Base-by-base conservation (phyloP, 495 filamentous ascomycete species). In the Cercophora samala region DNA sequence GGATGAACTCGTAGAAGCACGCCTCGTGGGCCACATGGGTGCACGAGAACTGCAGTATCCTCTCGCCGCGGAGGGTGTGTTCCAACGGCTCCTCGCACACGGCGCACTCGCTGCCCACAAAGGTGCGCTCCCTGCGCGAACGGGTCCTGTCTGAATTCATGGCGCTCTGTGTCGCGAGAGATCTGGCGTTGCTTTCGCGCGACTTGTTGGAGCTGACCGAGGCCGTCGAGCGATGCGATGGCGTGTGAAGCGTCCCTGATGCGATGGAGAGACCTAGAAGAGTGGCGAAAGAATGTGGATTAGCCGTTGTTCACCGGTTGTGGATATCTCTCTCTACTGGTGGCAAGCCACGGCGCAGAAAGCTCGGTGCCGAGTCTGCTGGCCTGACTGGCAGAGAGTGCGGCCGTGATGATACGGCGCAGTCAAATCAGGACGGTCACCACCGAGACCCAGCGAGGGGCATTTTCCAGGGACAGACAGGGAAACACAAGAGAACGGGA, bases 1-100 rank as follows among this genome's bases (percentile, higher is more conserved):
- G 91, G 70, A 99, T 95, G 73, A 93, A 97, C 79, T 99, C 96
- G 78, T 98, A 99, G 77, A 99, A 99, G 79, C 95, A 99, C 21
- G 96, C 96, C 76, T 98, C 95, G 74, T 99, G 95, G 18, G 94
- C 91, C 42, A 99, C 96, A 76, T 99, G 95, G 13, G 88, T 84
- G 77, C 95, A 99, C 25, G 95, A 96, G 73, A 99, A 94, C 74
- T 98, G 96, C 63, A 99, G 84, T 62, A 99, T 91, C 65, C 93
- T 88, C 79, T 99, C 95, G 61, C 96, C 96, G 17, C 93, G 91
- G 53, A 99, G 83, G 15, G 93, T 99, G 74, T 99, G 95, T 75
- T 99, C 95, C 68, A 99, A 79, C 9, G 94, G 96, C 75, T 99
- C 95, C 74, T 99, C 95, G 76, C 95, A 99, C 15, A 97, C 93